Conservation (phyloP, 495 filamentous ascomycete genomes). For the Xylaria castorea region DNA sequence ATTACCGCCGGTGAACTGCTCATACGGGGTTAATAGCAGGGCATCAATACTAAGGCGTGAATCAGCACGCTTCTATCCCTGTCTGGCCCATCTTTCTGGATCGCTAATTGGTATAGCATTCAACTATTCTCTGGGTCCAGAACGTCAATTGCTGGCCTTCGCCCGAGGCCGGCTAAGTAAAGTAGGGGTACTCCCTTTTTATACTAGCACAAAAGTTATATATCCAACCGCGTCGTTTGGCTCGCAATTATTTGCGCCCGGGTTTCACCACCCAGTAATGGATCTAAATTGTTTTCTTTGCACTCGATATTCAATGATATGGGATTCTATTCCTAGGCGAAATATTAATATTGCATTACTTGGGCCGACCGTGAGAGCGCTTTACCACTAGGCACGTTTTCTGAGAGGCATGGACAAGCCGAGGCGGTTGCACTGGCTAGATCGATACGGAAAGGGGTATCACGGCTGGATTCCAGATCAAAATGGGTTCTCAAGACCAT, state of each 20-base stretch:
- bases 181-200: not conserved
- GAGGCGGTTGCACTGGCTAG: constrained; percentile 15
- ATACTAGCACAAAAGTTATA: no score
- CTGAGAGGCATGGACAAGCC: constrained; percentile 4
- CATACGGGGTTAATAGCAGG: not conserved
- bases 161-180: constrained; percentile 7
- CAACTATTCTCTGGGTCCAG: not conserved
- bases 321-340: no score
- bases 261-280: not conserved
- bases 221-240: not conserved
- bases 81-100: constrained; percentile 9
- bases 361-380: not conserved
- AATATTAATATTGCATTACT: not conserved
- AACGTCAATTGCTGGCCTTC: constrained; percentile 10
- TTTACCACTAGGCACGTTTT: not conserved
- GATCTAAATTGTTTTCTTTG: not conserved
- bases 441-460: constrained; percentile 26
- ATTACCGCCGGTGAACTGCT: constrained; percentile 8
- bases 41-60: constrained; percentile 15
- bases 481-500: constrained; percentile 18
- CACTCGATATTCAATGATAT: not conserved
- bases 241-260: not conserved
- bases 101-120: constrained; percentile 9
- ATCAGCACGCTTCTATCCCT: not conserved
- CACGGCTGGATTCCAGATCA: constrained; percentile 13